Evolutionary conservation across 2,329 filamentous ascomycete species (phyloP).

Genomic region (Sordariomycetes sp.): DNA sequence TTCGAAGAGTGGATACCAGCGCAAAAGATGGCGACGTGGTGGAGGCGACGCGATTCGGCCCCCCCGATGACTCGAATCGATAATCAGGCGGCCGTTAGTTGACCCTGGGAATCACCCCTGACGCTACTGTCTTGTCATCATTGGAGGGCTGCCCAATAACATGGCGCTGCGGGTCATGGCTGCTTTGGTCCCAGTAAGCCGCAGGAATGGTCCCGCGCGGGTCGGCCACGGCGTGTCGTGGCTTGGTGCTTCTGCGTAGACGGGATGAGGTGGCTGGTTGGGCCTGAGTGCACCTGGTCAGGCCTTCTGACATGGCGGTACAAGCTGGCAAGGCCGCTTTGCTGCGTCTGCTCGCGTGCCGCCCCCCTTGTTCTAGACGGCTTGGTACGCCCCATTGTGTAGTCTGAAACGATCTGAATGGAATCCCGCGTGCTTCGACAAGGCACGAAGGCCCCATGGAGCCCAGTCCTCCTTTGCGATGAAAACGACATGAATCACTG

Average conservation of each 20-base stretch:
- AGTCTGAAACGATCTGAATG: too few relatives aligned
- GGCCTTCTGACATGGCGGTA: background rate
- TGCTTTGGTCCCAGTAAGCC: background rate
- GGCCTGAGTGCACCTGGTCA: background rate
- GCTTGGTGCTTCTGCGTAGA: background rate
- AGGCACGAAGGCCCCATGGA: too few relatives aligned
- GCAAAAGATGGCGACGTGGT: background rate
- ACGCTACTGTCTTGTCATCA: background rate
- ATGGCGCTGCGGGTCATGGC: background rate
- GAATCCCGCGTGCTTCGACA: too few relatives aligned
- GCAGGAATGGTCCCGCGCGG: background rate
- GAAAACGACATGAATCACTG: too few relatives aligned
- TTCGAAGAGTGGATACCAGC: too few relatives aligned
- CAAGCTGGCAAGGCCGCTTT: background rate
- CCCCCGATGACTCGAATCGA: background rate
- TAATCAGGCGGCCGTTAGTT: background rate
- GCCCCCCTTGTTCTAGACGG: too few relatives aligned
- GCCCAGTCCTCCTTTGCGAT: too few relatives aligned
- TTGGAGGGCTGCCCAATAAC: background rate
- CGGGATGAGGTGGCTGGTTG: background rate
- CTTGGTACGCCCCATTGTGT: too few relatives aligned
- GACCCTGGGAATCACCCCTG: background rate
- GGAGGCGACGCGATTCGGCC: background rate
- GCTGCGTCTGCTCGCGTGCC: background rate
- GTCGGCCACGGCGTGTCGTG: background rate